Conservation (phyloP, 495 filamentous ascomycete species). For the Aspergillus incahuasiensis region DNA sequence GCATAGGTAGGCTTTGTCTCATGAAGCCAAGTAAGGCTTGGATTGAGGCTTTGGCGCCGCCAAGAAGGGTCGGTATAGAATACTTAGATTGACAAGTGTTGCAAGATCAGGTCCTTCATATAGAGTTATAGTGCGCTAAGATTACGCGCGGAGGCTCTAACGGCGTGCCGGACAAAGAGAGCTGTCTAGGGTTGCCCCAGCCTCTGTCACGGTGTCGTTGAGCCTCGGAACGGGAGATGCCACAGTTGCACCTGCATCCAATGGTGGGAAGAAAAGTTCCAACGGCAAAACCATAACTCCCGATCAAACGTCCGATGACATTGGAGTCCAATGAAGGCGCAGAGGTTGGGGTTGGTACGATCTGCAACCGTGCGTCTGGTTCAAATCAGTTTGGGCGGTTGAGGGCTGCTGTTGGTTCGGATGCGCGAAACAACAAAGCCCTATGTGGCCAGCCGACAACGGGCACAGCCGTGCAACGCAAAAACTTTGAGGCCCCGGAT, state of each 20-base stretch:
- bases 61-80: background rate
- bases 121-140: background rate
- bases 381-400: background rate
- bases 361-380: constrained; percentile 9
- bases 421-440: constrained; percentile 15
- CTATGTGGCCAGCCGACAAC: constrained; percentile 19
- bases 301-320: constrained; percentile 9
- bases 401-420: background rate
- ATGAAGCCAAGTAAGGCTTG: background rate
- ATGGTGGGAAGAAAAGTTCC: too few species aligned
- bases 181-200: background rate
- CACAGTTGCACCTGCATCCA: background rate
- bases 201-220: background rate
- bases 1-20: background rate
- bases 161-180: background rate
- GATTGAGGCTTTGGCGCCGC: background rate
- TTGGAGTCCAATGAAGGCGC: constrained; percentile 2
- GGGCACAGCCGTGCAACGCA: constrained; percentile 7
- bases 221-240: background rate
- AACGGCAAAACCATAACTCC: constrained; percentile 4
- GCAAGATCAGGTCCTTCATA: background rate
- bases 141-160: background rate
- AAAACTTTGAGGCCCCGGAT: background rate
- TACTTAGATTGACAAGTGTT: background rate
- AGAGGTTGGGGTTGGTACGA: constrained; percentile 4